phyloP scores from a whole-genome alignment of 1,284 basidiomycete genomes.

The Cerioporus squamosus region DNA sequence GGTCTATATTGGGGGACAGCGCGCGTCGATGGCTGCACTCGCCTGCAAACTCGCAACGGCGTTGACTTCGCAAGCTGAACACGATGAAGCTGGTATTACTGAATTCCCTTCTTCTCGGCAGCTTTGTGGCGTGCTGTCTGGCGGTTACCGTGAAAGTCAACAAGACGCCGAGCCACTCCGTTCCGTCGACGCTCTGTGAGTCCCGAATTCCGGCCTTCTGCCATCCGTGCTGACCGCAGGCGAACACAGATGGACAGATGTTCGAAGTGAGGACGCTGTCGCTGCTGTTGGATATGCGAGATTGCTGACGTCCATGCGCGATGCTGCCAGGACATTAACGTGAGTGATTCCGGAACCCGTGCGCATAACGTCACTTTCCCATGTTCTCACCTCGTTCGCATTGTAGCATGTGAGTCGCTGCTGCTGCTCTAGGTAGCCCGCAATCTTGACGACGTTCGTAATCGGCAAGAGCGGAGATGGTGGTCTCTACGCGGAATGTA shows the following conservation, averaged over 20 bases:
- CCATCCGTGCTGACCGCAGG: not conserved
- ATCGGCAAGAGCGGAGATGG: constrained; percentile 43
- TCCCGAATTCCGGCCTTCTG: constrained; percentile 1
- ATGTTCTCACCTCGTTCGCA: not conserved
- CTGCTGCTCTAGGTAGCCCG: not conserved
- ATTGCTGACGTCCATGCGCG: not conserved
- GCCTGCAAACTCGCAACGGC: not conserved
- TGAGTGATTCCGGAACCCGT: constrained; percentile 29
- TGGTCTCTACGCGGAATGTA: constrained; percentile 44
- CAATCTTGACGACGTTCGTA: not conserved
- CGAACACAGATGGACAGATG: constrained; percentile 41
- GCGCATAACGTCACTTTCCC: not conserved
- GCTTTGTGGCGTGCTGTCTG: constrained; percentile 14
- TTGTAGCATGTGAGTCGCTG: constrained; percentile 32
- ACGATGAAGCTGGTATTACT: constrained; percentile 11
- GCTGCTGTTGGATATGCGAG: not conserved
- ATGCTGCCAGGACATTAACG: constrained; percentile 41
- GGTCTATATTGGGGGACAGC: constrained; percentile 4
- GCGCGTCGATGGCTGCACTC: not conserved
- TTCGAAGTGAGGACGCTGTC: constrained; percentile 37
- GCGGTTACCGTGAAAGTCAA: constrained; percentile 28
- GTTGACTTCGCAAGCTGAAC: not conserved
- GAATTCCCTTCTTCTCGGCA: constrained; percentile 9
- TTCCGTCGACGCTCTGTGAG: constrained; percentile 37
- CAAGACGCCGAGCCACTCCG: constrained; percentile 28